Evolutionary conservation across 805 yeast genomes (phyloP).

Genomic region (Ogataea nitratoaversa): DNA sequence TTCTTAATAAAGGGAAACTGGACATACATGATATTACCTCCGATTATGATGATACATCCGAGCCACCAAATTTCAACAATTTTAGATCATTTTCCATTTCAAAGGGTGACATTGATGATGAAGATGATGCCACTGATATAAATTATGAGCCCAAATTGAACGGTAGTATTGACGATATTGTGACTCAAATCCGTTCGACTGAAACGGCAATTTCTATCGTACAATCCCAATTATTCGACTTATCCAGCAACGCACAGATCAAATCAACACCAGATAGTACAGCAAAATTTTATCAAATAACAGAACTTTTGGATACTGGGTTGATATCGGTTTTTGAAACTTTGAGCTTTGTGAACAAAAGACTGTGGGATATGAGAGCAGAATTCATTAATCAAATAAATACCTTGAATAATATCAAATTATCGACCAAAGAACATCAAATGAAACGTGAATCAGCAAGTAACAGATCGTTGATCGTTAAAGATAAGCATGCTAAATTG

Average conservation of each 20-base stretch:
- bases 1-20: conserved; percentile 2
- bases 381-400: conserved; percentile 26
- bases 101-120: neutral
- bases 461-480: conserved; percentile 31
- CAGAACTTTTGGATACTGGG: conserved; percentile 15
- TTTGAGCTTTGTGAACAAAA: conserved; percentile 13
- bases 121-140: neutral
- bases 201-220: conserved; percentile 9
- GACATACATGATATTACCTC: conserved; percentile 12
- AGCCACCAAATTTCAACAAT: neutral
- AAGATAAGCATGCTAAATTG: conserved; percentile 27
- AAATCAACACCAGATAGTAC: conserved; percentile 14
- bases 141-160: conserved; percentile 8
- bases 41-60: conserved; percentile 5
- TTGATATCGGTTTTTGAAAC: conserved; percentile 17
- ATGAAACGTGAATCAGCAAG: conserved; percentile 15
- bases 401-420: conserved; percentile 10
- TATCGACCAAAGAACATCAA: conserved; percentile 12
- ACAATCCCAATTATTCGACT: conserved; percentile 5
- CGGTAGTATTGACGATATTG: conserved; percentile 3
- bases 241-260: conserved; percentile 6
- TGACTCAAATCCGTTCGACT: conserved; percentile 6
- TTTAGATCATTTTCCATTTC: neutral
- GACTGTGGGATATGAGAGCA: conserved; percentile 14
- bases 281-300: conserved; percentile 9